Evolutionary conservation across 306 rosid species (phyloP).

Genomic region (Malus sieversii): DNA sequence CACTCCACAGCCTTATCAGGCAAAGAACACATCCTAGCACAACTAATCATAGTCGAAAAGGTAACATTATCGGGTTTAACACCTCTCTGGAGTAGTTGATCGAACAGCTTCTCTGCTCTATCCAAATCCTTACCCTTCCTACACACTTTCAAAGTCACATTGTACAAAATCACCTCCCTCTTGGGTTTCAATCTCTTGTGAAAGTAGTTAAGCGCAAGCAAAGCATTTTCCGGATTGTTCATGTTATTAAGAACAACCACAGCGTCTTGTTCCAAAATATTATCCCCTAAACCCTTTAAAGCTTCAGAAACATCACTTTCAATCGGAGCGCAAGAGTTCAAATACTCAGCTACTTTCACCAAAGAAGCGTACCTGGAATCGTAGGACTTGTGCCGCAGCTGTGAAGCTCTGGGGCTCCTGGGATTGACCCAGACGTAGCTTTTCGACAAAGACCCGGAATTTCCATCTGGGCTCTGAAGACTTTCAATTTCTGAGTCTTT

Average conservation of each 20-base stretch:
- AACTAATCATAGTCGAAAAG: constrained; percentile 64
- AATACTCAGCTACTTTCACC: constrained; percentile 39
- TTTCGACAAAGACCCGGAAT: constrained; percentile 33
- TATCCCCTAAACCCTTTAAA: constrained; percentile 36
- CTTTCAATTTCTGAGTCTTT: constrained; percentile 7
- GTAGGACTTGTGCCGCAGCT: constrained; percentile 50
- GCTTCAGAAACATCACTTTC: constrained; percentile 33
- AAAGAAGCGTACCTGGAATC: constrained; percentile 52
- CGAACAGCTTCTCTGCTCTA: constrained; percentile 76
- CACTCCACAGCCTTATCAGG: constrained; percentile 65
- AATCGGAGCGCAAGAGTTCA: constrained; percentile 42
- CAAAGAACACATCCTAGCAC: constrained; percentile 45
- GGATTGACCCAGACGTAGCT: constrained; percentile 82
- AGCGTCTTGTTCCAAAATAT: constrained; percentile 42
- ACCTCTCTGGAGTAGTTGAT: constrained; percentile 64
- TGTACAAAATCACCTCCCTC: constrained; percentile 49
- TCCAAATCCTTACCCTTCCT: constrained; percentile 45
- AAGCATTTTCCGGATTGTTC: constrained; percentile 48
- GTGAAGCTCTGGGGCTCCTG: constrained; percentile 69
- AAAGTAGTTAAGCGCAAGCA: constrained; percentile 46
- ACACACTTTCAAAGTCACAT: constrained; percentile 61
- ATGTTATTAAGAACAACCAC: constrained; percentile 46
- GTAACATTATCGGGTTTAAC: constrained; percentile 61
- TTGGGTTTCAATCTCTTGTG: constrained; percentile 23
- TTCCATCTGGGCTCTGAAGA: constrained; percentile 27